Percentiles rank a stretch among this genome's conserved stretches.
These are phyloP conservation scores for Lentinula sp. DNA, from an alignment of 768 basidiomycete species.

Conservation along the genomic window DNA sequence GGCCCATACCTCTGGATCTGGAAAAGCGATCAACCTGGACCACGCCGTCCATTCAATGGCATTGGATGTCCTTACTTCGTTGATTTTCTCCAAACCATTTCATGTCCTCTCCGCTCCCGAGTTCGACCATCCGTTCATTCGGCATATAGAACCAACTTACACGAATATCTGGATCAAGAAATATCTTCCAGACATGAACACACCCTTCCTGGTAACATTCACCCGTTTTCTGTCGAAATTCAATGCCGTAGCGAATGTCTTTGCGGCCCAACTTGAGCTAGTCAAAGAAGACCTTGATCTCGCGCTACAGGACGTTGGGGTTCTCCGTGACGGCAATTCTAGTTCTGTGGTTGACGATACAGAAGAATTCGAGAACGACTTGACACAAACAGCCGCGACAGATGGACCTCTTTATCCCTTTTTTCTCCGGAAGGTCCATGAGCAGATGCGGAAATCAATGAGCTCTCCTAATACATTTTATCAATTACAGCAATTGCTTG, in stretches of 20 bases:
- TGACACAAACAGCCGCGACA: background rate
- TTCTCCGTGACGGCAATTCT: background rate
- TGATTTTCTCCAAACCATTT: slow-evolving; percentile 11
- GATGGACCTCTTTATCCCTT: background rate
- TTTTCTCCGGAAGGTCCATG: background rate
- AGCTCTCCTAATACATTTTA: background rate
- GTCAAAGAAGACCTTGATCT: background rate
- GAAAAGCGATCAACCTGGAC: slow-evolving; percentile 8
- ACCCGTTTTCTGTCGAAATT: background rate
- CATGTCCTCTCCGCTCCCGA: slow-evolving; percentile 5
- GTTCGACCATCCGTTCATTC: slow-evolving; percentile 9
- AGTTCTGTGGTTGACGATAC: background rate
- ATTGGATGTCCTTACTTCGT: slow-evolving; percentile 12
- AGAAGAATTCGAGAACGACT: background rate
- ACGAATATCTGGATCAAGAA: slow-evolving; percentile 3
- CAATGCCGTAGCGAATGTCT: background rate
- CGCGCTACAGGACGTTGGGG: background rate
- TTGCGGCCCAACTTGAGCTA: background rate
- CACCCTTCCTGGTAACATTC: background rate
- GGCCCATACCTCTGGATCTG: background rate
- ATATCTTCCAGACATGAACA: background rate
- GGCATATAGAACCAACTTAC: background rate
- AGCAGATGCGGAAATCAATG: background rate
- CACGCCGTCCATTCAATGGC: slow-evolving; percentile 11
- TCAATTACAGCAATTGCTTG: background rate